Conservation (phyloP, 495 filamentous ascomycete species). For the Xylaria curta region DNA sequence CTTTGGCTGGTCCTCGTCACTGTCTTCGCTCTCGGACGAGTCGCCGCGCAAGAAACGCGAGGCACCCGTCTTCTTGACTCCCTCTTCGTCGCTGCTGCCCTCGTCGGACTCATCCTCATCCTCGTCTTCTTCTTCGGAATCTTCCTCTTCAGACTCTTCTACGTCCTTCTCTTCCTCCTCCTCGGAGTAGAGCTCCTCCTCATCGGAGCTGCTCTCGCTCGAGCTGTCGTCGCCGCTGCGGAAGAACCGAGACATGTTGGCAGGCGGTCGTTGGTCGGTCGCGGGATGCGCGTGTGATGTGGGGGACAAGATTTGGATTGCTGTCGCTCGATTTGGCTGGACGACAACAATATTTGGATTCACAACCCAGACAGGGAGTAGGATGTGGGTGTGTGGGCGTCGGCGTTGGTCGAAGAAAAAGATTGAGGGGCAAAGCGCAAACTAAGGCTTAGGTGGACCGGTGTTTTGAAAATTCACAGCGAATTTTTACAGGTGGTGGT, state of each 20-base stretch:
- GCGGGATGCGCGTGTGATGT: background rate
- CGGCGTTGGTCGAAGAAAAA: constrained; percentile 20
- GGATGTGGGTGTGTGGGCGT: constrained; percentile 16
- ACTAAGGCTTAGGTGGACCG: constrained; percentile 27
- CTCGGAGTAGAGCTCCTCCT: constrained; percentile 87
- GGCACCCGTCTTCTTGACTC: constrained; percentile 66
- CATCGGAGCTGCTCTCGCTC: constrained; percentile 80
- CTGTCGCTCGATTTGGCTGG: constrained; percentile 10
- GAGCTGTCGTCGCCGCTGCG: constrained; percentile 90
- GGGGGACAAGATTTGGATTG: background rate
- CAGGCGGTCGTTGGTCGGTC: constrained; percentile 1
- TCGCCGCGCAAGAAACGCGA: constrained; percentile 81
- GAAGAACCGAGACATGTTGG: constrained; percentile 94
- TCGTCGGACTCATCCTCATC: constrained; percentile 64
- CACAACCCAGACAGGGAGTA: constrained; percentile 8
- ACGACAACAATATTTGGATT: constrained; percentile 3
- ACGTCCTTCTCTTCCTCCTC: constrained; percentile 63
- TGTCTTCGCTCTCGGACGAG: constrained; percentile 78
- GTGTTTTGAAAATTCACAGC: constrained; percentile 41
- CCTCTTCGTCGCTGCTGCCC: constrained; percentile 68
- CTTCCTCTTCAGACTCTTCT: constrained; percentile 55
- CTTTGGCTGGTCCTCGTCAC: constrained; percentile 79
- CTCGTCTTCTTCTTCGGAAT: constrained; percentile 50
- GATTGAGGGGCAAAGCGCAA: constrained; percentile 38
- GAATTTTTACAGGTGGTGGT: constrained; percentile 45